These are phyloP conservation scores for Aureobasidium melanogenum DNA, from an alignment of 2,329 filamentous ascomycete genomes.

Conservation along the genomic window DNA sequence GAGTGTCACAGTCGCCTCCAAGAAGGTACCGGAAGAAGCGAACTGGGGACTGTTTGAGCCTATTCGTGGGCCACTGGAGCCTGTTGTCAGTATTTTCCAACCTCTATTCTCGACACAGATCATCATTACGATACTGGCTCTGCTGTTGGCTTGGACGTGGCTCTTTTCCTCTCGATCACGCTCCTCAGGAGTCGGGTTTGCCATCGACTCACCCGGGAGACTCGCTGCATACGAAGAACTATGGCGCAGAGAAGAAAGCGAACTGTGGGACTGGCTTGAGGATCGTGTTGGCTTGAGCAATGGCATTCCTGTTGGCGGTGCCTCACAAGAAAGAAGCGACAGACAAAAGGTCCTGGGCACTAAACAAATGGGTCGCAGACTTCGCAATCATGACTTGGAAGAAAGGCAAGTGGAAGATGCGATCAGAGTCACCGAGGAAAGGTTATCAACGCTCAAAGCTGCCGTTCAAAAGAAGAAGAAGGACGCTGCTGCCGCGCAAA, in stretches of 20 bases:
- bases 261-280: constrained; percentile 90
- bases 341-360: constrained; percentile 21
- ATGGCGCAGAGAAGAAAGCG: constrained; percentile 79
- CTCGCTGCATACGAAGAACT: constrained; percentile 85
- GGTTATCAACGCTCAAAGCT: constrained; percentile 65
- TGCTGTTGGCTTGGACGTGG: constrained; percentile 67
- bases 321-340: constrained; percentile 17
- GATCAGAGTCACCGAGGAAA: constrained; percentile 78
- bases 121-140: constrained; percentile 63
- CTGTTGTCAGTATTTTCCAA: constrained; percentile 58
- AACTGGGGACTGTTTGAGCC: constrained; percentile 80
- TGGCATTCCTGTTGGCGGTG: constrained; percentile 18
- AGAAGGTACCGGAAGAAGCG: constrained; percentile 27
- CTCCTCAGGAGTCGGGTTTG: constrained; percentile 28
- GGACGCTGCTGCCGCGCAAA: neutral
- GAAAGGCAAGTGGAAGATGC: constrained; percentile 67
- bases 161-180: constrained; percentile 32
- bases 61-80: constrained; percentile 58
- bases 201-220: constrained; percentile 50
- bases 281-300: constrained; percentile 69
- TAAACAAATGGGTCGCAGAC: constrained; percentile 19
- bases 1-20: constrained; percentile 20
- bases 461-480: constrained; percentile 54
- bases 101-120: constrained; percentile 69
- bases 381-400: constrained; percentile 37